Evolutionary conservation across 2,329 filamentous ascomycete genomes (phyloP), one percentile per base, ranked within the genome.

Genomic region (Colletotrichum siamense): DNA sequence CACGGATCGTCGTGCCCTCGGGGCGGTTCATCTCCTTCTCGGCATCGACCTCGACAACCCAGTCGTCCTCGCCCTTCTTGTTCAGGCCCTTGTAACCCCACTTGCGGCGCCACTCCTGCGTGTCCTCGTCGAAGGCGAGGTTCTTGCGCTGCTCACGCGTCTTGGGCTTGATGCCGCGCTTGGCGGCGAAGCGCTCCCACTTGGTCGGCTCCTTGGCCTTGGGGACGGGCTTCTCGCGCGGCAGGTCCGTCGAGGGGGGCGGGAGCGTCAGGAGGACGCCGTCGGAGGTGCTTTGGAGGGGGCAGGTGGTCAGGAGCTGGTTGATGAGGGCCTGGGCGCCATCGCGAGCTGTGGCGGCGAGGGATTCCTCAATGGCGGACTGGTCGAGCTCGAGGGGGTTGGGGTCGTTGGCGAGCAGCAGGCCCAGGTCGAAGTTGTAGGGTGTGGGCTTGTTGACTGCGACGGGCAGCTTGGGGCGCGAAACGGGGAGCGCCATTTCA

Each of bases 71-170:
- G 24, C 92, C 94, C 77, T 93, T 92, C 89, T 97, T 96, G 85
- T 97, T 97, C 84, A 95, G 93, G 77, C 94, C 96, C 88, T 96
- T 94, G 88, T 97, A 98, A 1, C 97, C 97, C 95, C 96, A 99
- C 86, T 96, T 96, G 78, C 95, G 94, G 83, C 95, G 94, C 95
- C 96, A 99, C 84, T 97, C 95, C 79, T 95, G 94, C 36, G 89
- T 94, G 75, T 90, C 92, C 86, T 98, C 95, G 85, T 99, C 95
- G 85, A 94, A 99, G 73, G 94, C 92, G 81, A 96, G 87, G 87
- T 98, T 90, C 86, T 89, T 85, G 78, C 92, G 91, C 85, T 93
- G 90, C 83, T 97, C 95, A 79, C 94, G 92, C 79, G 92, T 94
- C 91, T 96, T 98, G 86, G 93, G 92, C 88, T 94, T 95, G 87